A percentile compares a stretch with the other conserved stretches of the same genome.
Evolutionary conservation across 208 protist genomes (phyloP).

Genomic region (Plasmodiophora brassicae): DNA sequence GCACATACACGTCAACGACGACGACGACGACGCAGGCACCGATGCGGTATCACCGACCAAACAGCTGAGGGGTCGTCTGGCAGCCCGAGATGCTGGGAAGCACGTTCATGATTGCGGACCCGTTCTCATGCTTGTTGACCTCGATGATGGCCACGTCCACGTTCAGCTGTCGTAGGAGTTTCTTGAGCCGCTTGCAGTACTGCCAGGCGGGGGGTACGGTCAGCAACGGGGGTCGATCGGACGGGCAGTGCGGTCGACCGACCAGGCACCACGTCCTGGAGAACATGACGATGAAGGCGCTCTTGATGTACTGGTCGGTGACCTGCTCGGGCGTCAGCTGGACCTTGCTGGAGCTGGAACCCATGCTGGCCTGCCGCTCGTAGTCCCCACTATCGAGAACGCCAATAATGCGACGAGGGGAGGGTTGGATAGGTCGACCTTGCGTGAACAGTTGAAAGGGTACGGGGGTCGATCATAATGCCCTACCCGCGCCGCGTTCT

Average conservation of each 20-base stretch:
- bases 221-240: background rate
- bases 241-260: background rate
- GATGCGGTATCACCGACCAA: too few relatives aligned
- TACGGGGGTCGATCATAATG: too few relatives aligned
- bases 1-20: background rate
- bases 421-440: too few relatives aligned
- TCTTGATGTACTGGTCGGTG: too few relatives aligned
- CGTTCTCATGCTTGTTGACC: background rate
- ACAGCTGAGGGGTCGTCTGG: background rate
- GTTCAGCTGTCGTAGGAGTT: background rate
- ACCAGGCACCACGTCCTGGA: conserved; percentile 2
- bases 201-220: background rate
- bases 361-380: too few relatives aligned
- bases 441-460: too few relatives aligned
- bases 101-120: background rate
- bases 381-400: too few relatives aligned
- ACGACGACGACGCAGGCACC: background rate
- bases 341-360: too few relatives aligned
- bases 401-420: too few relatives aligned
- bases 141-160: background rate
- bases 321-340: too few relatives aligned
- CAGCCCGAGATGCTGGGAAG: background rate
- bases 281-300: conserved; percentile 27
- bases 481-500: too few relatives aligned
- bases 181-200: background rate